phyloP scores from a whole-genome alignment of 1,284 basidiomycete genomes.

The Melanopsichium pennsylvanicum region DNA sequence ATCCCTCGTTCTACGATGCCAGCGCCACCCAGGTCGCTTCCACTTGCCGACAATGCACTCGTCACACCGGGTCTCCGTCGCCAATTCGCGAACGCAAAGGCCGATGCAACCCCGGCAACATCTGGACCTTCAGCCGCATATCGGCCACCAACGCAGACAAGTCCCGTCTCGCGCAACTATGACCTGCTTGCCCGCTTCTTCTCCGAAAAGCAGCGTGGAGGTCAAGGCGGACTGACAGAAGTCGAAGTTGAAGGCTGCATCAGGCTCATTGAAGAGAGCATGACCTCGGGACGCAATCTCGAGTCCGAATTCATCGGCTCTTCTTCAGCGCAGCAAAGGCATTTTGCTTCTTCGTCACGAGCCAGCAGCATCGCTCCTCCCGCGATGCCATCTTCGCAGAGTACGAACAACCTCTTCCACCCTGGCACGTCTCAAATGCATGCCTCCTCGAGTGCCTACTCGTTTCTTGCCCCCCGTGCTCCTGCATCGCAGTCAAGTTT shows the following conservation, averaged over 20 bases:
- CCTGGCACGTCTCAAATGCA: constrained; percentile 26
- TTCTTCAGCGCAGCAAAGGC: not conserved
- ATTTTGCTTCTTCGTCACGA: constrained; percentile 19
- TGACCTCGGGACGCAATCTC: constrained; percentile 36
- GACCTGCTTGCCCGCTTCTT: constrained; percentile 55
- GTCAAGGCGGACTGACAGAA: constrained; percentile 43
- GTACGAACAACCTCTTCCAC: constrained; percentile 34
- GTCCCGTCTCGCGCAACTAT: constrained; percentile 53
- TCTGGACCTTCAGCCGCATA: constrained; percentile 14
- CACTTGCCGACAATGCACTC: constrained; percentile 26
- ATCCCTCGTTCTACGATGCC: constrained; percentile 11
- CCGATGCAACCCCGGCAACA: constrained; percentile 1
- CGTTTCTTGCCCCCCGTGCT: constrained; percentile 40
- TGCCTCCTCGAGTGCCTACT: constrained; percentile 32
- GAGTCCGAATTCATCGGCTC: constrained; percentile 27
- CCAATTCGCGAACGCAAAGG: constrained; percentile 7
- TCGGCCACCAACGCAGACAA: constrained; percentile 23
- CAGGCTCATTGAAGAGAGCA: constrained; percentile 50
- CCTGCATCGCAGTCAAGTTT: constrained; percentile 7
- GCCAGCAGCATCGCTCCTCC: constrained; percentile 40
- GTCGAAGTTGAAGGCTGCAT: constrained; percentile 56
- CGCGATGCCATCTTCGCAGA: constrained; percentile 26
- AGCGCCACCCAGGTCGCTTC: constrained; percentile 16
- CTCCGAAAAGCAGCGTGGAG: constrained; percentile 47
- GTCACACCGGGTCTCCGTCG: constrained; percentile 42